Evolutionary conservation across 2,329 filamentous ascomycete genomes (phyloP), one percentile per base, ranked within the genome.

Genomic region (Penicillium brasilianum): DNA sequence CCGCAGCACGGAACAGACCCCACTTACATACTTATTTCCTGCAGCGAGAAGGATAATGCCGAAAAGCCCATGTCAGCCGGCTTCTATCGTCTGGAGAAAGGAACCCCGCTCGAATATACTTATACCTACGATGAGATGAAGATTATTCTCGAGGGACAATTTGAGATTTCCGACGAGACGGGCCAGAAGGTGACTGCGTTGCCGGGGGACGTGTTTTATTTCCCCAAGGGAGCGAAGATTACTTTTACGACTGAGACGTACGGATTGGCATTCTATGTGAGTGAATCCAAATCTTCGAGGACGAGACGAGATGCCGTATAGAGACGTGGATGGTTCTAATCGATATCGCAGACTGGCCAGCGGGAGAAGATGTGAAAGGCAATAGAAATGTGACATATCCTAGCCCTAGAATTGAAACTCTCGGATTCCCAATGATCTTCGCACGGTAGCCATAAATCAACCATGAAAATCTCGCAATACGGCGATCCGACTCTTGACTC

Each of bases 101-200:
- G 88, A 68, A 86, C 86, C 3, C 85, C 87, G 1, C 82, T 91
- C 18, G 85, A 87, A 9, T 90, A 90, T 78, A 85, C 83, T 34
- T 90, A 90, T 76, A 86, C 81, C 43, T 90, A 90, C 76, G 84
- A 90, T 70, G 88, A 90, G 80, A 89, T 89, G 85, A 90, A 90
- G 80, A 88, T 90, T 71, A 88, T 91, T 65, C 76, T 90, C 10
- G 88, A 90, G 68, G 88, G 88, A 14, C 82, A 85, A 66, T 89
- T 87, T 70, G 84, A 86, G 63, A 89, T 90, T 69, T 80, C 80
- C 32, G 88, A 90, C 66, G 84, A 84, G 72, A 85, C 85, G 1
- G 88, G 87, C 39, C 80, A 84, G 67, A 77, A 82, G 66, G 86
- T 88, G 25, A 81, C 83, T 55, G 88, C 85, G 9, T 80, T 77